A percentile compares a stretch with the other conserved stretches of the same genome.
Evolutionary conservation across 139 green algal species (phyloP).

Genomic region (Zygnema circumcarinatum): DNA sequence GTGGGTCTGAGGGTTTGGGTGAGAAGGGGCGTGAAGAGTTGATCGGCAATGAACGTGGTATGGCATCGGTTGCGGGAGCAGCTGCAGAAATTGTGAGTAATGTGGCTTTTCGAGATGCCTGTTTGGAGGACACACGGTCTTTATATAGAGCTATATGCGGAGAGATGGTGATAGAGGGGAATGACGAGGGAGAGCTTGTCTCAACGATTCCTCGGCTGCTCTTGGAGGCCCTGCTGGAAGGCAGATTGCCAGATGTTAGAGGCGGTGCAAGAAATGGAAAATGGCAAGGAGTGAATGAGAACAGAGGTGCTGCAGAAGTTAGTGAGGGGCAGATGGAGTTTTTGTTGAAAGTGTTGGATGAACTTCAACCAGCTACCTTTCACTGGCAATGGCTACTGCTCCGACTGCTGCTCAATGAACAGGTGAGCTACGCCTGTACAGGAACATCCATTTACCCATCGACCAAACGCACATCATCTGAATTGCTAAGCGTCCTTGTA

Average conservation of each 20-base stretch:
- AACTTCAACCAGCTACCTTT: slow-evolving; percentile 25
- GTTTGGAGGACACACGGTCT: background rate
- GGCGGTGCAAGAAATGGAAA: background rate
- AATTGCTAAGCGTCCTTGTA: too few species aligned
- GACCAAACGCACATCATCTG: too few species aligned
- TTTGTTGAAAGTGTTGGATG: slow-evolving; percentile 34
- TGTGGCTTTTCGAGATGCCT: background rate
- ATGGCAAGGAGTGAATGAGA: background rate
- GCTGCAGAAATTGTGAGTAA: background rate
- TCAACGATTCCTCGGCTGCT: background rate
- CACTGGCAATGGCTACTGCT: slow-evolving; percentile 50
- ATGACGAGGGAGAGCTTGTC: background rate
- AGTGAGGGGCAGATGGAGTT: slow-evolving; percentile 5
- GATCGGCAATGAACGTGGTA: background rate
- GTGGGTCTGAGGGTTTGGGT: background rate
- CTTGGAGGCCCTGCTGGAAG: slow-evolving; percentile 21
- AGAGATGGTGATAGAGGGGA: background rate
- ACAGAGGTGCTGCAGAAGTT: background rate
- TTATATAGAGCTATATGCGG: background rate
- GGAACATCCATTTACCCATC: background rate
- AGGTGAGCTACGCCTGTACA: slow-evolving; percentile 31
- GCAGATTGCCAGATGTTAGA: background rate
- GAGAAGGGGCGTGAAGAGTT: background rate
- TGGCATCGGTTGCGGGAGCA: background rate
- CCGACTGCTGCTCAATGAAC: slow-evolving; percentile 53